phyloP scores from a whole-genome alignment of 2,329 filamentous ascomycete species.

The Aspergillus calidoustus region DNA sequence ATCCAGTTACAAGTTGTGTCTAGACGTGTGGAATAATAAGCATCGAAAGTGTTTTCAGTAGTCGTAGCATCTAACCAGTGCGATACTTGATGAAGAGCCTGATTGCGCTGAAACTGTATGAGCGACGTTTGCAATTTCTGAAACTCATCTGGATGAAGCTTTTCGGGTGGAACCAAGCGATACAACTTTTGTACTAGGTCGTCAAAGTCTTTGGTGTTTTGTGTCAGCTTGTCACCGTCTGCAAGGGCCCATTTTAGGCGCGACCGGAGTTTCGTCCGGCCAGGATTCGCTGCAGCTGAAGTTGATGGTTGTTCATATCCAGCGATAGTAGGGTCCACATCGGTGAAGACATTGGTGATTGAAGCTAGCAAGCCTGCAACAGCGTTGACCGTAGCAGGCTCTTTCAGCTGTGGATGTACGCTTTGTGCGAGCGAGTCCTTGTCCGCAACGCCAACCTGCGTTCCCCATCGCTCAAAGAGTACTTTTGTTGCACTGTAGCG shows the following conservation, averaged over 20 bases:
- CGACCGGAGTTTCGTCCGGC: background rate
- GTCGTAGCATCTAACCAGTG: background rate
- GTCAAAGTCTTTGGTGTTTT: background rate
- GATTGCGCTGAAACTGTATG: background rate
- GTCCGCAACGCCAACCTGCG: background rate
- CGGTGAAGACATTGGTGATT: background rate
- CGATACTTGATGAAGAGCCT: background rate
- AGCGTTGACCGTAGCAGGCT: background rate
- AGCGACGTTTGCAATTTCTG: background rate
- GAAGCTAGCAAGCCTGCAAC: background rate
- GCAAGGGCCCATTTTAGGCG: background rate
- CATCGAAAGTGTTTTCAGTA: background rate
- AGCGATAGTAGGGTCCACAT: background rate
- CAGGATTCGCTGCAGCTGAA: too few species aligned
- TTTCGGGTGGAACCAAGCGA: background rate
- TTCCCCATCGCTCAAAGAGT: background rate
- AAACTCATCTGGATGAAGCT: background rate
- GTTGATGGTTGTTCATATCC: background rate
- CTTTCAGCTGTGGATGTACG: background rate
- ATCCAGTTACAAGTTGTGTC: slow-evolving; percentile 6
- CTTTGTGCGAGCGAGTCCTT: background rate
- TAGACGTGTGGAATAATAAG: background rate
- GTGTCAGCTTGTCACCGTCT: background rate
- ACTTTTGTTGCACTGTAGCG: slow-evolving; percentile 1
- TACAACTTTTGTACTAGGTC: slow-evolving; percentile 2